These are phyloP conservation scores for Musa balbisiana DNA, from an alignment of 202 grass and related monocot species.

Conservation along the genomic window DNA sequence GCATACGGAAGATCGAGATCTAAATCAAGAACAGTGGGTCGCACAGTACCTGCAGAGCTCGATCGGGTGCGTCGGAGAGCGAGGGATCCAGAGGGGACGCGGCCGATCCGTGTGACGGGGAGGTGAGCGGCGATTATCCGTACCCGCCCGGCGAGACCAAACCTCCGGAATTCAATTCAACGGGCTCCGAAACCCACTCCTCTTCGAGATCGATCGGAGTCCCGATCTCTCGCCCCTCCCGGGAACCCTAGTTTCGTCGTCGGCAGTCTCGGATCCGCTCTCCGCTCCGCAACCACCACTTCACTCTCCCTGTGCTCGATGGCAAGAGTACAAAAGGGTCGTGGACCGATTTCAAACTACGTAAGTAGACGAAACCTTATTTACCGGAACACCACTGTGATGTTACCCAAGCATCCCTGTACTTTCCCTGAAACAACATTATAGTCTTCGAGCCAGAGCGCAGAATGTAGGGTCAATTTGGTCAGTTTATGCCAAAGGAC, in stretches of 20 bases:
- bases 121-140: not conserved
- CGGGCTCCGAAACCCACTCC: not conserved
- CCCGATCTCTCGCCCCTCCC: not conserved
- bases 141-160: not conserved
- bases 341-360: not conserved
- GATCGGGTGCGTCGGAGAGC: not conserved
- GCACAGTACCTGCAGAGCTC: not conserved
- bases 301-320: not conserved
- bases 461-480: slow-evolving; percentile 14
- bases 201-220: not conserved
- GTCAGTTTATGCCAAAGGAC: not conserved
- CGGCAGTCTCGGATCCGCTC: not conserved
- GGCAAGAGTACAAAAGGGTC: not conserved
- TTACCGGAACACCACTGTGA: slow-evolving; percentile 6
- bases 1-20: not conserved
- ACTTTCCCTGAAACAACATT: no score
- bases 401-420: not conserved
- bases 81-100: not conserved
- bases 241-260: not conserved
- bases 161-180: not conserved
- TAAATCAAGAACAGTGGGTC: not conserved
- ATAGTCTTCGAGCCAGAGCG: no score
- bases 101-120: not conserved
- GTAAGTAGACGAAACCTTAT: not conserved
- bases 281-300: not conserved